Conservation (phyloP, 169 alveolate species). For the Ichthyophthirius multifiliis region DNA sequence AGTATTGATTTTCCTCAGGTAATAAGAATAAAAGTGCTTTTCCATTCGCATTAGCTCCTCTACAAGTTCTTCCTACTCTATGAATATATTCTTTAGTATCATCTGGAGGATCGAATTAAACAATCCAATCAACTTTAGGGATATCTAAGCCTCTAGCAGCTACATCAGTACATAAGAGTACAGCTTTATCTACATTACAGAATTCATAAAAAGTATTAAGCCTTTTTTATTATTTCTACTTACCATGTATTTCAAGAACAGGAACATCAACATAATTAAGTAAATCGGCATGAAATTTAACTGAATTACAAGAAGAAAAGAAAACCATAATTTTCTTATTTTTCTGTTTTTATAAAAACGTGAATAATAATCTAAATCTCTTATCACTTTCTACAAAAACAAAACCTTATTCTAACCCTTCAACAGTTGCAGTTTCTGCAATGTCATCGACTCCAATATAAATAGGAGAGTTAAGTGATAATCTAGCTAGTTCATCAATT, state of each 20-base stretch:
- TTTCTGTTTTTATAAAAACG: slow-evolving; percentile 94
- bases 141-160: slow-evolving; percentile 99
- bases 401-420: slow-evolving; percentile 97
- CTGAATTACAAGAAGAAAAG: slow-evolving; percentile 97
- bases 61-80: slow-evolving; percentile 99
- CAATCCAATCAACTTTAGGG: slow-evolving; percentile 99
- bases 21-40: slow-evolving; percentile 96
- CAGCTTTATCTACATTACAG: slow-evolving; percentile 92
- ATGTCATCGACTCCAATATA: slow-evolving; percentile 87
- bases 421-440: slow-evolving; percentile 90
- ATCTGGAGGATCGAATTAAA: slow-evolving; percentile 99
- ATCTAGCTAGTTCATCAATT: slow-evolving; percentile 94
- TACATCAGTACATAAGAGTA: slow-evolving; percentile 98
- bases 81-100: slow-evolving; percentile 99
- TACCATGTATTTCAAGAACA: slow-evolving; percentile 95
- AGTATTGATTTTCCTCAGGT: slow-evolving; percentile 96
- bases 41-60: slow-evolving; percentile 96
- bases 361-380: slow-evolving; percentile 94
- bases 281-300: slow-evolving; percentile 96
- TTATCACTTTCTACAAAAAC: slow-evolving; percentile 95
- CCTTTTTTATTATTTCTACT: slow-evolving; percentile 95
- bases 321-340: slow-evolving; percentile 97
- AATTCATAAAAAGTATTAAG: slow-evolving; percentile 94
- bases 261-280: slow-evolving; percentile 97
- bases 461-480: slow-evolving; percentile 95